Conservation (phyloP, 2,329 filamentous ascomycete species). For the Samsoniella hepiali region DNA sequence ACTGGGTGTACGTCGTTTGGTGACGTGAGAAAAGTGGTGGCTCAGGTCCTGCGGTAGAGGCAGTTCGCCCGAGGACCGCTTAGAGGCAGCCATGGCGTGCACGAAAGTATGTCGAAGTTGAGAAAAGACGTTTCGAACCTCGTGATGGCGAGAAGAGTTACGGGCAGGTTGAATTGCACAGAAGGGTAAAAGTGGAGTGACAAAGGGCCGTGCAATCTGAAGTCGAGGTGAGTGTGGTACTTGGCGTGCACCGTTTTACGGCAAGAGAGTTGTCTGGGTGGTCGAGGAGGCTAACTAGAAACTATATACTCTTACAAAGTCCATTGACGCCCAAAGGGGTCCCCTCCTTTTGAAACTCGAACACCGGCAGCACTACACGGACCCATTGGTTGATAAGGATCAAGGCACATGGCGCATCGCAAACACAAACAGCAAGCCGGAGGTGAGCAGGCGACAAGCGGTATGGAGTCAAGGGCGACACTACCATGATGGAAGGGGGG, state of each 20-base stretch:
- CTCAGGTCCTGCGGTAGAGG: slow-evolving; percentile 66
- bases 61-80: slow-evolving; percentile 1
- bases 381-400: slow-evolving; percentile 6
- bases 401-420: slow-evolving; percentile 15
- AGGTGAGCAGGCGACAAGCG: slow-evolving; percentile 12
- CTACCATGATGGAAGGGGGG: background rate
- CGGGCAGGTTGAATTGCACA: background rate
- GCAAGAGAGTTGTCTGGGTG: background rate
- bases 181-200: slow-evolving; percentile 12
- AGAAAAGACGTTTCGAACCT: background rate
- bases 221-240: background rate
- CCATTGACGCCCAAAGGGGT: background rate
- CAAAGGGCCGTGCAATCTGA: slow-evolving; percentile 1
- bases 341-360: background rate
- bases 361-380: background rate
- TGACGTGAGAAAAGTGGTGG: slow-evolving; percentile 71
- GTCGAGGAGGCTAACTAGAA: background rate
- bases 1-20: slow-evolving; percentile 62
- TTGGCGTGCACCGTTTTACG: background rate
- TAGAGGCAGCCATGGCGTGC: background rate
- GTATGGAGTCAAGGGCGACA: slow-evolving; percentile 9
- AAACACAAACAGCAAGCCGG: background rate
- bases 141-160: background rate
- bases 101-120: background rate
- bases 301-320: background rate